Evolutionary conservation across 805 yeast species (phyloP).

Genomic region (Suhomyces vadensis): DNA sequence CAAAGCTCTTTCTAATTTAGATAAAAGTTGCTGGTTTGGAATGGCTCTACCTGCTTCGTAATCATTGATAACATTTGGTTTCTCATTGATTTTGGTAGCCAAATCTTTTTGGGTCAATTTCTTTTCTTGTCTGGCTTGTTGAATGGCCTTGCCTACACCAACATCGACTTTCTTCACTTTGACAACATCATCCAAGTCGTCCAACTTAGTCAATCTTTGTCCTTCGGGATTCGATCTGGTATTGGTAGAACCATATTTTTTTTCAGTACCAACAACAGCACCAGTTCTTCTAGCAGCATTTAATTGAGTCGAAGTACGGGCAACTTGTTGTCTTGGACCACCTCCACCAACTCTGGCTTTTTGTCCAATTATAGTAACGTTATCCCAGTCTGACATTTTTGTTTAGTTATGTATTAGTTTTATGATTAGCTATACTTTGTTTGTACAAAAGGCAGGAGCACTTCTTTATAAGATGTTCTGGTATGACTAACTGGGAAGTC

Average conservation of each 20-base stretch:
- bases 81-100: conserved; percentile 93
- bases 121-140: conserved; percentile 84
- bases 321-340: conserved; percentile 85
- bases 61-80: conserved; percentile 92
- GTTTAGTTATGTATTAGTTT: not conserved
- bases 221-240: conserved; percentile 78
- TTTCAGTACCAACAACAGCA: conserved; percentile 84
- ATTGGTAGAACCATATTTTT: conserved; percentile 76
- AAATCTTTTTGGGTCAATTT: conserved; percentile 91
- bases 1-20: conserved; percentile 88
- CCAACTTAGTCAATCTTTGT: conserved; percentile 90
- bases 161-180: conserved; percentile 86
- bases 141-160: conserved; percentile 84
- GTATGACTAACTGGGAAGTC: not conserved
- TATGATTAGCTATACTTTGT: too few relatives aligned
- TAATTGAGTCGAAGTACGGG: conserved; percentile 72
- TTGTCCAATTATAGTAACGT: conserved; percentile 84
- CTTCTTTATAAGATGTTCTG: not conserved
- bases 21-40: conserved; percentile 93
- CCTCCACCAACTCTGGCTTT: conserved; percentile 85
- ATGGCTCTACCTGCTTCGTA: conserved; percentile 96
- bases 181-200: conserved; percentile 89
- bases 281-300: conserved; percentile 96
- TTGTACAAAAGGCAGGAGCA: too few relatives aligned
- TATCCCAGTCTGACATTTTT: conserved; percentile 80